These are phyloP conservation scores for Colletotrichum godetiae DNA, from an alignment of 2,329 filamentous ascomycete species.

Conservation along the genomic window DNA sequence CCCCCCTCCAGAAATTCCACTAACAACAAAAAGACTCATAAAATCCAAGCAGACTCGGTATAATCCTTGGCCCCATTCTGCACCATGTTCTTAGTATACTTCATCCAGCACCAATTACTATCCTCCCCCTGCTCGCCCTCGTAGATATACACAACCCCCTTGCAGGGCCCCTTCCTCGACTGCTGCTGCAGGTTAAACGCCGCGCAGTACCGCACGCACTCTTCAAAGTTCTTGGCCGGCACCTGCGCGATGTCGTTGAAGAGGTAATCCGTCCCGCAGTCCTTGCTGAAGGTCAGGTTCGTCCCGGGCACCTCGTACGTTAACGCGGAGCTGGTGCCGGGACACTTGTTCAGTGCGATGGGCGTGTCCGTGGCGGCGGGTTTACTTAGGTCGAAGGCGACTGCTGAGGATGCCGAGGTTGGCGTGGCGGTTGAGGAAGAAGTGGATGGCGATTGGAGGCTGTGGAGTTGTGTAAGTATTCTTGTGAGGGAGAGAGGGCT, in stretches of 20 bases:
- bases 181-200: slow-evolving; percentile 26
- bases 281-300: slow-evolving; percentile 31
- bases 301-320: slow-evolving; percentile 26
- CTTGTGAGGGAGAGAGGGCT: neutral
- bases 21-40: neutral
- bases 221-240: slow-evolving; percentile 26
- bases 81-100: slow-evolving; percentile 28
- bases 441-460: neutral
- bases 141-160: slow-evolving; percentile 23
- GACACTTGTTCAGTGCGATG: slow-evolving; percentile 20
- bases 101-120: slow-evolving; percentile 26
- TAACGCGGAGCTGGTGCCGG: neutral
- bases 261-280: slow-evolving; percentile 28
- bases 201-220: slow-evolving; percentile 29
- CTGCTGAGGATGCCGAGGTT: neutral
- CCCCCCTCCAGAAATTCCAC: too few relatives aligned
- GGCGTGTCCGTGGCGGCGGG: slow-evolving; percentile 25
- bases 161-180: slow-evolving; percentile 21
- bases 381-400: slow-evolving; percentile 20
- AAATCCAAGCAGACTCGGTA: slow-evolving; percentile 27
- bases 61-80: slow-evolving; percentile 18
- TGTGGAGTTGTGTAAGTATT: neutral
- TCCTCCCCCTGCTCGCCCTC: slow-evolving; percentile 19
- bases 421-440: neutral
- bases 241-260: slow-evolving; percentile 30